Evolutionary conservation across 2,329 filamentous ascomycete genomes (phyloP).

Genomic region (Scedosporium aurantiacum): DNA sequence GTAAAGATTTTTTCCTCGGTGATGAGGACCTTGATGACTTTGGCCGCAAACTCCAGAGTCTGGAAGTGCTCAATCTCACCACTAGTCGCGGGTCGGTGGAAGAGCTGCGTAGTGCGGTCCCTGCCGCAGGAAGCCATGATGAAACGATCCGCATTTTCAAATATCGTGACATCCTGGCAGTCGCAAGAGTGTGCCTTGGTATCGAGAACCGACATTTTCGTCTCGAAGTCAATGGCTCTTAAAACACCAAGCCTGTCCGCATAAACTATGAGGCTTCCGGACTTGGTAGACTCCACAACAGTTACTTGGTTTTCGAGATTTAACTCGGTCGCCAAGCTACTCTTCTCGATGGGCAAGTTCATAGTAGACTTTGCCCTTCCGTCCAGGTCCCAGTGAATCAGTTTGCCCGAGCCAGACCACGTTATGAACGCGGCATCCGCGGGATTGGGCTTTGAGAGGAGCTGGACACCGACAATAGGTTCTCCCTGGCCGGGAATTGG

Average conservation of each 20-base stretch:
- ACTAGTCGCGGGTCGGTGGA: constrained; percentile 41
- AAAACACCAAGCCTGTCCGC: constrained; percentile 83
- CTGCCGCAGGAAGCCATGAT: constrained; percentile 75
- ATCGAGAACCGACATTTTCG: constrained; percentile 52
- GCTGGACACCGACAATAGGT: constrained; percentile 61
- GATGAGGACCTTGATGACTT: constrained; percentile 63
- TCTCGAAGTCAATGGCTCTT: constrained; percentile 52
- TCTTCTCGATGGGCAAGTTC: constrained; percentile 58
- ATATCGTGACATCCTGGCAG: constrained; percentile 69
- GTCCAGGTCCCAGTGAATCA: constrained; percentile 72
- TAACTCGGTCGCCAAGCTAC: constrained; percentile 34
- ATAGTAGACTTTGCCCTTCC: constrained; percentile 57
- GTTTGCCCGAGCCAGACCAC: constrained; percentile 71
- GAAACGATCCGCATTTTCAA: constrained; percentile 44
- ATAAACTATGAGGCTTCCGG: constrained; percentile 59
- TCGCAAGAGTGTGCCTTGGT: constrained; percentile 81
- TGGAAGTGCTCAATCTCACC: constrained; percentile 68
- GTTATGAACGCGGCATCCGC: constrained; percentile 66
- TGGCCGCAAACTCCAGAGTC: constrained; percentile 85
- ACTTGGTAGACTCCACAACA: constrained; percentile 46
- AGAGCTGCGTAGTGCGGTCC: constrained; percentile 91
- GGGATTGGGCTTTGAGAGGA: constrained; percentile 48
- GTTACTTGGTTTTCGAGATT: constrained; percentile 48
- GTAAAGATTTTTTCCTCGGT: constrained; percentile 68
- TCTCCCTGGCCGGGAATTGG: constrained; percentile 53